Percentiles rank a stretch among this genome's conserved stretches.
Evolutionary conservation across 2,329 filamentous ascomycete genomes (phyloP).

Genomic region (Epicoccum sorghinum): DNA sequence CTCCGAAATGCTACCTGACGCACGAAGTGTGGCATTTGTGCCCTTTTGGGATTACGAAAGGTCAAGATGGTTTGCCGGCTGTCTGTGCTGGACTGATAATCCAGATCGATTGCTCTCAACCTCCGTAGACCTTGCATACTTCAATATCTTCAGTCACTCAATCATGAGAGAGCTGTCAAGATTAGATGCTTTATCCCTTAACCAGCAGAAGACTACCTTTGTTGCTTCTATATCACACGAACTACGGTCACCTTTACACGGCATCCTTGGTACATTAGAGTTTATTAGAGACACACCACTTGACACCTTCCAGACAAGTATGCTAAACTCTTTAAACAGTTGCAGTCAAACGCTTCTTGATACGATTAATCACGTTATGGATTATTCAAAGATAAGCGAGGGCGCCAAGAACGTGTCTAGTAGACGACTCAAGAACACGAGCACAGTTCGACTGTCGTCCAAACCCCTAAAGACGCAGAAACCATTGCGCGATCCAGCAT

Average conservation of each 20-base stretch:
- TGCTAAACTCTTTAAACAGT: slow-evolving; percentile 50
- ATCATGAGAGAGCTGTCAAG: slow-evolving; percentile 64
- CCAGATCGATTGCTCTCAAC: slow-evolving; percentile 35
- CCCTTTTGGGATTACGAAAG: slow-evolving; percentile 50
- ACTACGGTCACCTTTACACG: slow-evolving; percentile 53
- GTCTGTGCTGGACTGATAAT: slow-evolving; percentile 44
- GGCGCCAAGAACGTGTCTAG: slow-evolving; percentile 47
- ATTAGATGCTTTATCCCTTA: slow-evolving; percentile 56
- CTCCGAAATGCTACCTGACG: slow-evolving; percentile 55
- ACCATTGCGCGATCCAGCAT: slow-evolving; percentile 19
- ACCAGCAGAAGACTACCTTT: slow-evolving; percentile 57
- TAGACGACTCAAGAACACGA: slow-evolving; percentile 34
- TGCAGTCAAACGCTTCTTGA: slow-evolving; percentile 60
- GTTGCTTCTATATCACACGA: slow-evolving; percentile 61
- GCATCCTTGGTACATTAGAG: slow-evolving; percentile 54
- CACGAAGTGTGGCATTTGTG: slow-evolving; percentile 45
- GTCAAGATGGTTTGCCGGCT: slow-evolving; percentile 46
- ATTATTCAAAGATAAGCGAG: slow-evolving; percentile 38
- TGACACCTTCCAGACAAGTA: slow-evolving; percentile 52
- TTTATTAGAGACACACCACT: slow-evolving; percentile 54
- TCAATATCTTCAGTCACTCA: slow-evolving; percentile 51
- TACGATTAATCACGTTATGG: slow-evolving; percentile 45
- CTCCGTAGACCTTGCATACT: slow-evolving; percentile 41
- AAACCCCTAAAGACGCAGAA: slow-evolving; percentile 37
- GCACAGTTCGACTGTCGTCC: slow-evolving; percentile 36